Evolutionary conservation across 768 basidiomycete genomes (phyloP), one percentile per base, ranked within the genome.

Genomic region (Amanita muscaria): DNA sequence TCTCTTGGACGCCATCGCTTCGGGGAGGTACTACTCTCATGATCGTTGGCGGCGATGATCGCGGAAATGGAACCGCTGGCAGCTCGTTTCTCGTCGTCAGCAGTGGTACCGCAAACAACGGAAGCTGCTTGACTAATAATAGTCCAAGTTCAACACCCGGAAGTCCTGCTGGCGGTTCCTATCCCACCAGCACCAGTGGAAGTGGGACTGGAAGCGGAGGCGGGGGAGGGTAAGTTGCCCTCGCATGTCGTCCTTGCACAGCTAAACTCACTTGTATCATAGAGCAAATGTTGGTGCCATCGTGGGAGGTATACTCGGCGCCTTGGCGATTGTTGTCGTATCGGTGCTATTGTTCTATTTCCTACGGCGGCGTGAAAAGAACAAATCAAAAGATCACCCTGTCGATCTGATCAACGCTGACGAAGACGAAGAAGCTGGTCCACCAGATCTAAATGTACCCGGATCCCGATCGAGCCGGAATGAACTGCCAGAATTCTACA

Each of bases 141-240:
- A 87, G 84, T 40, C 87, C 87, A 0, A 85, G 81, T 40, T 87
- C 87, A 3, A 90, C 87, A 2, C 72, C 83, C 8, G 86, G 83
- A 2, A 67, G 64, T 44, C 84, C 87, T 5, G 87, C 87, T 16
- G 87, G 87, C 29, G 85, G 83, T 0, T 66, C 66, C 29, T 83
- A 82, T 56, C 74, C 81, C 0, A 87, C 84, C 0, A 70, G 68
- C 38, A 59, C 68, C 15, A 63, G 58, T 32, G 68, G 69, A 9
- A 56, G 58, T 18, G 64, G 61, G 3, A 49, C 52, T 10, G 50
- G 59, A 22, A 49, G 60, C 23, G 58, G 65, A 21, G 49, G 54
- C 25, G 50, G 53, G 10, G 46, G 53, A 40, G 41, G 50, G 49
- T 51, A 44, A 51, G 51, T 37, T 18, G 47, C 23, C 16, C 22